Conservation (phyloP, 495 filamentous ascomycete species). For the Neurospora sp. region DNA sequence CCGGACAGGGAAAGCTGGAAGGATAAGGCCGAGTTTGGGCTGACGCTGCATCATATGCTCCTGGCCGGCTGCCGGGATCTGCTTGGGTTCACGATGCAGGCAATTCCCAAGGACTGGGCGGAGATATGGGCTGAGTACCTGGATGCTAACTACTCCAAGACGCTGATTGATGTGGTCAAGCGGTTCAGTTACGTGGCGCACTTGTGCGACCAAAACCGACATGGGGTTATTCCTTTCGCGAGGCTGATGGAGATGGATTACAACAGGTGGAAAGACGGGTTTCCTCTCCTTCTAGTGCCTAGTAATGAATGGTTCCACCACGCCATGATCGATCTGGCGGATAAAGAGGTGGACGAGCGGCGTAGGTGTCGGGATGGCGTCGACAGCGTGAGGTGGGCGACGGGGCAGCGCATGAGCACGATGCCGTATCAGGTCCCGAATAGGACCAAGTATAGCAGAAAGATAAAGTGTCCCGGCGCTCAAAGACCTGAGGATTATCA, state of each 20-base stretch:
- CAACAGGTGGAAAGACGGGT: background rate
- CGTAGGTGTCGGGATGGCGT: background rate
- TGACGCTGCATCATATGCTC: background rate
- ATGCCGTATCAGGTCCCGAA: background rate
- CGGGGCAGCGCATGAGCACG: background rate
- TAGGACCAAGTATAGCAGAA: background rate
- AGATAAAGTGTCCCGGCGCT: background rate
- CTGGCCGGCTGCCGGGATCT: background rate
- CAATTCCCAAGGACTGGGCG: background rate
- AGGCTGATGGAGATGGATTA: background rate
- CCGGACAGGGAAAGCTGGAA: conserved; percentile 1
- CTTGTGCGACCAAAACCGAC: background rate
- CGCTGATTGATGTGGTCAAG: background rate
- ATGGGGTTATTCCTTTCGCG: background rate
- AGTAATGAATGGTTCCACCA: conserved; percentile 3
- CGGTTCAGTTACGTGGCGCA: background rate
- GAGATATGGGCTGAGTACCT: background rate
- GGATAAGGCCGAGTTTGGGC: conserved; percentile 3
- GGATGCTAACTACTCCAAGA: background rate
- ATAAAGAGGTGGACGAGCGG: background rate
- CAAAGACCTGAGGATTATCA: background rate
- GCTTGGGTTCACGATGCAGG: background rate
- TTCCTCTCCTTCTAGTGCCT: background rate
- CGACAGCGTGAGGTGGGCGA: background rate
- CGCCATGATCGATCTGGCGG: conserved; percentile 1